Percentiles rank a stretch among this genome's conserved stretches.
Conservation (phyloP, 192 early-diverging fungal species). For the Gamsiella multidivaricata region DNA sequence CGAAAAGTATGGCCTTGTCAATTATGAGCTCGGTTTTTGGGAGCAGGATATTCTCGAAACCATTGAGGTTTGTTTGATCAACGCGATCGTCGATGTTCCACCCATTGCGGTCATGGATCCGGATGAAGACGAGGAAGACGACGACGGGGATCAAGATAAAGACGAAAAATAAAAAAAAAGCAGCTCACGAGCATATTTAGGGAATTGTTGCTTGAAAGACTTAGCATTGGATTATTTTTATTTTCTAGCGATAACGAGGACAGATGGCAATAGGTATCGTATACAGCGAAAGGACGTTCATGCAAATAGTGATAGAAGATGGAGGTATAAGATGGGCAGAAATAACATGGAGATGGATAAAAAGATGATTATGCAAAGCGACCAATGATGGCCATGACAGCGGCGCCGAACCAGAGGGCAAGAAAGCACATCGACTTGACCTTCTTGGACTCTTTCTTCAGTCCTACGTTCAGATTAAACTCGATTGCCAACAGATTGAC, state of each 20-base stretch:
- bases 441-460: conserved; percentile 42
- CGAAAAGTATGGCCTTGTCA: conserved; percentile 80
- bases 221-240: too few relatives aligned
- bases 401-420: conserved; percentile 77
- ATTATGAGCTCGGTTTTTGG: conserved; percentile 88
- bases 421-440: conserved; percentile 65
- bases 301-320: background rate
- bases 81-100: background rate
- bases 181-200: too few relatives aligned
- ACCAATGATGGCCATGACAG: conserved; percentile 83
- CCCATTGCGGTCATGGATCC: background rate
- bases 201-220: too few relatives aligned
- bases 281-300: background rate
- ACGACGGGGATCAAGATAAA: background rate
- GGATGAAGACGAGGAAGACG: background rate
- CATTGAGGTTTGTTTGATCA: conserved; percentile 64
- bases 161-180: too few relatives aligned
- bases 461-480: conserved; percentile 62
- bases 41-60: conserved; percentile 79
- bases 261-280: too few relatives aligned
- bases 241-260: too few relatives aligned
- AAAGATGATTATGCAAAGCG: conserved; percentile 22
- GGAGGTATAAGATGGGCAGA: background rate
- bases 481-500: conserved; percentile 81
- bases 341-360: too few relatives aligned